Percentiles rank a stretch among this genome's conserved stretches.
phyloP scores from a whole-genome alignment of 768 basidiomycete genomes.

The Boletus barrowsii region DNA sequence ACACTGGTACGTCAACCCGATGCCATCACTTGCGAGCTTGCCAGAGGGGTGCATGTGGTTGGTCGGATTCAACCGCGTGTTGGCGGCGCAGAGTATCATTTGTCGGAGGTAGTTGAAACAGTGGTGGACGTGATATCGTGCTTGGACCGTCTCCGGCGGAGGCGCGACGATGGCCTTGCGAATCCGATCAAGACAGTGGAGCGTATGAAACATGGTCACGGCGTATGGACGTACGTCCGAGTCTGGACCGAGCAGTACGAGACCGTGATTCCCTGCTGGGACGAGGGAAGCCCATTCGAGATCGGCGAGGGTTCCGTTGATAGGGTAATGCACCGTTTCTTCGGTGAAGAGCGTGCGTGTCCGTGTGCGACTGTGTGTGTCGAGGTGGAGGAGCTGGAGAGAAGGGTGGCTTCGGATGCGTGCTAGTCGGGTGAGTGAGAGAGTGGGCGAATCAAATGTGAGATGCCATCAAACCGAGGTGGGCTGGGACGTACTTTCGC shows the following conservation, averaged over 20 bases:
- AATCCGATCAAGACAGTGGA: slow-evolving; percentile 40
- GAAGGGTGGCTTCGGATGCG: slow-evolving; percentile 7
- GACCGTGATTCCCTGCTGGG: slow-evolving; percentile 15
- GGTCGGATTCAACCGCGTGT: slow-evolving; percentile 30
- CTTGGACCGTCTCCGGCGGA: background rate
- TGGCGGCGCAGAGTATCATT: slow-evolving; percentile 35
- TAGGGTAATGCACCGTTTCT: slow-evolving; percentile 24
- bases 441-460: no score
- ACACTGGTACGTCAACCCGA: slow-evolving; percentile 21
- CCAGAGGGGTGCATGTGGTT: slow-evolving; percentile 14
- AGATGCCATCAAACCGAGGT: background rate
- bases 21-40: slow-evolving; percentile 15
- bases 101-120: slow-evolving; percentile 42
- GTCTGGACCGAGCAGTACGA: slow-evolving; percentile 16
- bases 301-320: slow-evolving; percentile 22
- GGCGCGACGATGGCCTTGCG: slow-evolving; percentile 21
- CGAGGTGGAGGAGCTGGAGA: slow-evolving; percentile 16
- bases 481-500: slow-evolving; percentile 10
- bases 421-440: slow-evolving; percentile 2
- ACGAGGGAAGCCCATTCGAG: slow-evolving; percentile 26
- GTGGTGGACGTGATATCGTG: slow-evolving; percentile 25
- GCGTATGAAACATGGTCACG: slow-evolving; percentile 38
- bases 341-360: slow-evolving; percentile 17
- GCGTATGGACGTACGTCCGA: slow-evolving; percentile 29
- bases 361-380: background rate